phyloP scores from a whole-genome alignment of 441 rosid genomes.

The Gossypium trilobum region DNA sequence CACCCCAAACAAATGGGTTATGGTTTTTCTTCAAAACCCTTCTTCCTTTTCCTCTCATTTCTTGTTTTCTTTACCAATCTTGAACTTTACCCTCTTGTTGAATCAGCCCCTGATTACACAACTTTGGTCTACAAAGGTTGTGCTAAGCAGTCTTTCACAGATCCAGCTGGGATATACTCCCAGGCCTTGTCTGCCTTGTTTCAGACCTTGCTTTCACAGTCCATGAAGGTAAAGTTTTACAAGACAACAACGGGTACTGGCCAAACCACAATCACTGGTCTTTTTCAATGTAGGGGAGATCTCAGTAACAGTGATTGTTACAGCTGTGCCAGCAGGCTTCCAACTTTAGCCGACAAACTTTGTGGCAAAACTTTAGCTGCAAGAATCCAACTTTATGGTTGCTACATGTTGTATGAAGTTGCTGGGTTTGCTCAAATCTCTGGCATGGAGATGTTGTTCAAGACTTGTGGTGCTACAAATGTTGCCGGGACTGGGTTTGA shows the following conservation, averaged over 20 bases:
- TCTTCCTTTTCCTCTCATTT: constrained; percentile 27
- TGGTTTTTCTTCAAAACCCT: constrained; percentile 36
- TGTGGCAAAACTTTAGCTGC: constrained; percentile 73
- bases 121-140: constrained; percentile 85
- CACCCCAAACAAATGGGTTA: constrained; percentile 40
- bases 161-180: constrained; percentile 68
- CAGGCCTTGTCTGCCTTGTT: constrained; percentile 78
- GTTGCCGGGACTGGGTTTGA: constrained; percentile 73
- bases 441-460: constrained; percentile 82
- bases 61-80: constrained; percentile 23
- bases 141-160: constrained; percentile 62
- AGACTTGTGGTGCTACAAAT: constrained; percentile 69
- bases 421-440: constrained; percentile 77
- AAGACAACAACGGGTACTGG: constrained; percentile 70
- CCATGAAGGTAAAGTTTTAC: constrained; percentile 71
- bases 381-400: constrained; percentile 76
- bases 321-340: constrained; percentile 85
- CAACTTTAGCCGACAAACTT: constrained; percentile 60
- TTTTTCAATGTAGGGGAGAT: constrained; percentile 92
- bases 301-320: constrained; percentile 63
- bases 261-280: constrained; percentile 69
- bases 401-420: constrained; percentile 77
- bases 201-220: constrained; percentile 70
- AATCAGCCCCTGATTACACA: constrained; percentile 55
- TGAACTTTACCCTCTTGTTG: constrained; percentile 14